Evolutionary conservation across 2,329 filamentous ascomycete species (phyloP).

Genomic region (Saccharata proteae): DNA sequence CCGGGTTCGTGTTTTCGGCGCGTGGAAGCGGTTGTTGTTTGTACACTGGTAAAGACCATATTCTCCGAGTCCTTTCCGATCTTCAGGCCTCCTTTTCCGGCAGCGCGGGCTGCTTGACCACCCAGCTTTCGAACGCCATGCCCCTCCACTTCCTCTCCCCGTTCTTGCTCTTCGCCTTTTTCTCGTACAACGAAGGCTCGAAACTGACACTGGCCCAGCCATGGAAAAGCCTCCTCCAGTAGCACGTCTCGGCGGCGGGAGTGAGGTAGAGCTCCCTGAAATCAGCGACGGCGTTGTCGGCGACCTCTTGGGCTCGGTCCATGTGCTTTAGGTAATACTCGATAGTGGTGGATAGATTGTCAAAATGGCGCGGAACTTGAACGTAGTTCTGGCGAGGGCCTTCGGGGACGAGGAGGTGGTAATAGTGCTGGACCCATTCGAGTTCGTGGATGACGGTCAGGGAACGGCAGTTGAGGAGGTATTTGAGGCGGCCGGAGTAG

Average conservation of each 20-base stretch:
- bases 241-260: conserved; percentile 42
- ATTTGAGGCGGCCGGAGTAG: conserved; percentile 22
- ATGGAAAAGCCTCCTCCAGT: conserved; percentile 39
- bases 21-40: too few species aligned
- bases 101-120: too few species aligned
- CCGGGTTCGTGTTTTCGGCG: too few species aligned
- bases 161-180: too few species aligned
- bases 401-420: conserved; percentile 31
- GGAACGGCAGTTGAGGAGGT: conserved; percentile 24
- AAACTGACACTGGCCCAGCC: conserved; percentile 25
- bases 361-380: conserved; percentile 33
- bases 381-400: conserved; percentile 40
- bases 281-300: conserved; percentile 33
- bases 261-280: conserved; percentile 44
- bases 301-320: conserved; percentile 35
- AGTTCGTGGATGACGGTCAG: conserved; percentile 40
- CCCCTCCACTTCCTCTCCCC: too few species aligned
- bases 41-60: too few species aligned
- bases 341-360: conserved; percentile 24
- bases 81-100: too few species aligned
- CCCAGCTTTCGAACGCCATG: too few species aligned
- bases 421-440: conserved; percentile 37
- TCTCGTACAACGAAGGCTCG: conserved; percentile 11
- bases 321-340: conserved; percentile 32
- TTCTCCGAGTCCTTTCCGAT: too few species aligned